phyloP scores from a whole-genome alignment of 208 protist genomes.

The Acanthamoeba rhysodes region DNA sequence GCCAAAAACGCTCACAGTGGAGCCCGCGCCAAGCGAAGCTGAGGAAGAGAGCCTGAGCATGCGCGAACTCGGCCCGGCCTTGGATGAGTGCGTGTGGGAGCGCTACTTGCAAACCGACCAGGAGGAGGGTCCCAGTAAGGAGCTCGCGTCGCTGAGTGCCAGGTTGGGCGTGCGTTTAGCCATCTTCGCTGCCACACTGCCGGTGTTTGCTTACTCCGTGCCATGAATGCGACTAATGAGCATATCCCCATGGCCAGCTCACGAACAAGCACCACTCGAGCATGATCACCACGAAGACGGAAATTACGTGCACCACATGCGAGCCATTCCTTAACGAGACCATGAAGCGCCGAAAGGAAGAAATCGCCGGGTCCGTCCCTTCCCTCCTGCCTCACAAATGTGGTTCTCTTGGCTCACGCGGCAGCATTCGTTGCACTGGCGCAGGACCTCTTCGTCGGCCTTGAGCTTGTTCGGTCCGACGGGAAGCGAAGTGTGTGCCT shows the following conservation, averaged over 20 bases:
- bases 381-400: neutral
- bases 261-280: neutral
- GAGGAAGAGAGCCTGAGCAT: neutral
- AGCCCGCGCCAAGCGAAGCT: neutral
- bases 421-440: neutral
- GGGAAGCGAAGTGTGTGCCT: neutral
- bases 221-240: neutral
- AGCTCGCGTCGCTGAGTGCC: neutral
- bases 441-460: neutral
- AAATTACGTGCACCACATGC: neutral
- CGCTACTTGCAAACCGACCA: neutral
- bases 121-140: neutral
- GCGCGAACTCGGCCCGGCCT: neutral
- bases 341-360: neutral
- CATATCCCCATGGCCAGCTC: neutral
- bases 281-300: neutral
- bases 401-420: neutral
- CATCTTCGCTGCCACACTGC: neutral
- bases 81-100: constrained; percentile 7
- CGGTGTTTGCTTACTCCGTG: neutral
- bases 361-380: neutral
- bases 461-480: neutral
- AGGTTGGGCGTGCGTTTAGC: neutral
- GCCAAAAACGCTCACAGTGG: neutral
- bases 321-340: constrained; percentile 8